Percentiles rank a stretch among this genome's conserved stretches.
These are phyloP conservation scores for Akanthomyces lecanii DNA, from an alignment of 2,329 filamentous ascomycete species.

Conservation along the genomic window DNA sequence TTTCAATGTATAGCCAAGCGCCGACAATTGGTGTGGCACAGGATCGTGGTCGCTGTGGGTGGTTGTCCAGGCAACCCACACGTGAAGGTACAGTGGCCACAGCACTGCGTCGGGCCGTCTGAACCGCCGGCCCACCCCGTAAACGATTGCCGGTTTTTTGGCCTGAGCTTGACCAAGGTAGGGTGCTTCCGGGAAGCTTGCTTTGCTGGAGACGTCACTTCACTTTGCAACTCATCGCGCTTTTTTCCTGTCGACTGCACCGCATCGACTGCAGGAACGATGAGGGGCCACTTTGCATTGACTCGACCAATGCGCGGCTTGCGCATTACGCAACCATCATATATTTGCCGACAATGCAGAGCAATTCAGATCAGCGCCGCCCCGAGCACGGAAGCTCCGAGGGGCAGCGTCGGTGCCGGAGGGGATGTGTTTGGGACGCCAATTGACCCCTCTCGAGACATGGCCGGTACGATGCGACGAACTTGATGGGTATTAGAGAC, in stretches of 20 bases:
- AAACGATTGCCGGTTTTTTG: constrained; percentile 5
- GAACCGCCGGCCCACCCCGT: constrained; percentile 10
- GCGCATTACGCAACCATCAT: constrained; percentile 28
- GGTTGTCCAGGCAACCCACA: constrained; percentile 14
- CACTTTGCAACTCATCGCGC: not conserved
- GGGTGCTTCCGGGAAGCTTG: constrained; percentile 9
- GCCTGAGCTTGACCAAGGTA: not conserved
- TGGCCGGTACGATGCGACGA: constrained; percentile 41
- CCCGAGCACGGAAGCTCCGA: constrained; percentile 53
- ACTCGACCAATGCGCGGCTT: constrained; percentile 32
- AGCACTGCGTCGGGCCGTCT: constrained; percentile 5
- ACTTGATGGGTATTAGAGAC: not conserved
- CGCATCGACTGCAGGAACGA: constrained; percentile 8
- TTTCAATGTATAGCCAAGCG: constrained; percentile 8
- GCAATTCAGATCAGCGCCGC: constrained; percentile 60
- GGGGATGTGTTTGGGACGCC: constrained; percentile 54
- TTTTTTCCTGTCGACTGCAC: constrained; percentile 2
- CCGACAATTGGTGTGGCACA: constrained; percentile 4
- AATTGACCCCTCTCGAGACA: constrained; percentile 42
- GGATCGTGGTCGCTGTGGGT: not conserved
- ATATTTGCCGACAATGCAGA: constrained; percentile 54
- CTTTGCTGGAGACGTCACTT: constrained; percentile 9
- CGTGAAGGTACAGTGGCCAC: not conserved
- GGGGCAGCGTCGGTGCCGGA: constrained; percentile 27
- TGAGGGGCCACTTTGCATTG: constrained; percentile 42